Evolutionary conservation across 768 basidiomycete genomes (phyloP).

Genomic region (Agaricus bisporus): DNA sequence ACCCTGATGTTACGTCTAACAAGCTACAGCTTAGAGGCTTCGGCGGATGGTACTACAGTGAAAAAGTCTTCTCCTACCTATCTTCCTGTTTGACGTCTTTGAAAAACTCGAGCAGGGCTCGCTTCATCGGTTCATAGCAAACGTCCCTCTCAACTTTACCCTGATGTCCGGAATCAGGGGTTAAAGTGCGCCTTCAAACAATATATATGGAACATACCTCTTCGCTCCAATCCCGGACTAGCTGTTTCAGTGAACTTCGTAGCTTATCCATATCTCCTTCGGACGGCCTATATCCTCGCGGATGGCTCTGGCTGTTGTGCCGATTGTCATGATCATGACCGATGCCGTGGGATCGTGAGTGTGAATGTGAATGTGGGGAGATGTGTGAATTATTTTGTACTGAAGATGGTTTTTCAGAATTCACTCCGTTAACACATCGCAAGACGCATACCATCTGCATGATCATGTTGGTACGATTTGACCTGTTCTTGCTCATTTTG

Average conservation of each 20-base stretch:
- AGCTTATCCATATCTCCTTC: conserved; percentile 88
- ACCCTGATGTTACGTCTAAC: conserved; percentile 56
- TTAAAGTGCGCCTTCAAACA: background rate
- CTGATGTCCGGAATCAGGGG: conserved; percentile 26
- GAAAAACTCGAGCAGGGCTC: conserved; percentile 64
- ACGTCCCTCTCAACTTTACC: conserved; percentile 70
- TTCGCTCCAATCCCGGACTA: conserved; percentile 89
- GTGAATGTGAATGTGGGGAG: conserved; percentile 16
- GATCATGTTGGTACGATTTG: background rate
- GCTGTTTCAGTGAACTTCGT: conserved; percentile 86
- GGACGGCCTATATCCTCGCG: conserved; percentile 40
- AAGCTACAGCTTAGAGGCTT: conserved; percentile 6
- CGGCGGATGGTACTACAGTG: background rate
- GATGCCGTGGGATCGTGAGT: conserved; percentile 29
- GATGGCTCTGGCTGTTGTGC: conserved; percentile 10
- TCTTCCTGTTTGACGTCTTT: conserved; percentile 45
- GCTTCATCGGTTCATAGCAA: conserved; percentile 79
- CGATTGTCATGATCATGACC: conserved; percentile 12
- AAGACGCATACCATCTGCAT: background rate
- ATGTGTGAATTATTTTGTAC: conserved; percentile 15
- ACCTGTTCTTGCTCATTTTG: background rate
- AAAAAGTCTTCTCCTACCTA: conserved; percentile 31
- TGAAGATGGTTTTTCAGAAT: background rate
- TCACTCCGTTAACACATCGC: background rate
- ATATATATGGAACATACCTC: conserved; percentile 41